A percentile compares a stretch with the other conserved stretches of the same genome.
Conservation (phyloP, 352 stramenopile genomes). For the Phytopythium chamaehyphon region DNA sequence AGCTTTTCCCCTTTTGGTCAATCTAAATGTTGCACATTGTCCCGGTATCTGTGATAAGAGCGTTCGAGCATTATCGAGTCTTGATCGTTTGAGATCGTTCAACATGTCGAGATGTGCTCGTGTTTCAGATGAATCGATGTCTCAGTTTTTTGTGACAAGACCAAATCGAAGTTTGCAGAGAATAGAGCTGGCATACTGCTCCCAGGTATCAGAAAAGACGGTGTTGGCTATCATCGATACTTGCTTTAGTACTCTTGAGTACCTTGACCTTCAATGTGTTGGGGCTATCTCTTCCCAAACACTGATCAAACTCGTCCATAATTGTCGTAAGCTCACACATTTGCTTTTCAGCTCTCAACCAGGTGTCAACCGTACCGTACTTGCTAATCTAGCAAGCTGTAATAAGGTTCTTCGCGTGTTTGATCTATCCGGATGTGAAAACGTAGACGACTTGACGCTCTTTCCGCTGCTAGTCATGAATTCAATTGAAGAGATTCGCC, state of each 20-base stretch:
- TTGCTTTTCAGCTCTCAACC: conserved; percentile 30
- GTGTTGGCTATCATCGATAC: conserved; percentile 26
- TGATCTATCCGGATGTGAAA: conserved; percentile 44
- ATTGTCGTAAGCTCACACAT: conserved; percentile 17
- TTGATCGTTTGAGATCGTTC: conserved; percentile 47
- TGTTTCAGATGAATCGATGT: conserved; percentile 41
- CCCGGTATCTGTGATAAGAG: conserved; percentile 55
- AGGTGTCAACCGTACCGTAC: conserved; percentile 35
- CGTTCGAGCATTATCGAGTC: conserved; percentile 37
- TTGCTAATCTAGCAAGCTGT: conserved; percentile 43
- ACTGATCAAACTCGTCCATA: conserved; percentile 38
- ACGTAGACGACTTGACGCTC: conserved; percentile 55
- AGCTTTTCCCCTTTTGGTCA: conserved; percentile 48
- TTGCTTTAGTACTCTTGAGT: conserved; percentile 21
- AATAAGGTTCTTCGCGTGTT: conserved; percentile 55
- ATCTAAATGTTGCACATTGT: conserved; percentile 39
- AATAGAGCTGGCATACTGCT: too few relatives aligned
- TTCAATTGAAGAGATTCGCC: conserved; percentile 38
- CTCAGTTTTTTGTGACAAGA: conserved; percentile 42
- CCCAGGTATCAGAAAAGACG: too few relatives aligned
- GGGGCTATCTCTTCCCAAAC: conserved; percentile 13
- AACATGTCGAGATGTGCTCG: conserved; percentile 42
- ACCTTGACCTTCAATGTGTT: conserved; percentile 36
- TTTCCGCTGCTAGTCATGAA: conserved; percentile 62
- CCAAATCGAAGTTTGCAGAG: conserved; percentile 35